Evolutionary conservation across 768 basidiomycete genomes (phyloP).

Genomic region (Naganishia vishniacii): DNA sequence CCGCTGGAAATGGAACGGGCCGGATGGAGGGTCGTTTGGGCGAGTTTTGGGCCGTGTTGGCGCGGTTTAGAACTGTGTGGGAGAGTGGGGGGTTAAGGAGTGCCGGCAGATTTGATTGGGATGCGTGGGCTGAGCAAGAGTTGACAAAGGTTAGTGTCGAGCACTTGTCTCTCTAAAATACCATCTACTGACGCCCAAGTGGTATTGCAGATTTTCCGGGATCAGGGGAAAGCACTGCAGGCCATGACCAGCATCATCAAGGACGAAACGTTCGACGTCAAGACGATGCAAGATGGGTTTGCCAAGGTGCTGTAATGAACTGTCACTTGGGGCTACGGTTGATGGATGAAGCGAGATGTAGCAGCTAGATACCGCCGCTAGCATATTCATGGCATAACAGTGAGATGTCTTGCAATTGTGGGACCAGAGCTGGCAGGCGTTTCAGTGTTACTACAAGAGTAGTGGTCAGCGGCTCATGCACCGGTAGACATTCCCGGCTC

Average conservation of each 20-base stretch:
- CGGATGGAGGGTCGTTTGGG: conserved; percentile 25
- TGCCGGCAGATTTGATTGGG: conserved; percentile 23
- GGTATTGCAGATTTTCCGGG: conserved; percentile 16
- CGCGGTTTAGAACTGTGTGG: conserved; percentile 19
- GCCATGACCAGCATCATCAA: conserved; percentile 17
- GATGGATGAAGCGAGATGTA: too few species aligned
- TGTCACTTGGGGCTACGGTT: too few species aligned
- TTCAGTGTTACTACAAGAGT: too few species aligned
- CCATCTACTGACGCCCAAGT: not conserved
- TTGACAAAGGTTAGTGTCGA: conserved; percentile 5
- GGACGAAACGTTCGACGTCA: conserved; percentile 25
- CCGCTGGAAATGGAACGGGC: conserved; percentile 22
- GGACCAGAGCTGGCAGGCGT: too few species aligned
- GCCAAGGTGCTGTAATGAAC: conserved; percentile 11
- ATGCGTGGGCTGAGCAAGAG: conserved; percentile 23
- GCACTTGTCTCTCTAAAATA: too few species aligned
- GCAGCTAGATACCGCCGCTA: too few species aligned
- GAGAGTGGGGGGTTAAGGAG: conserved; percentile 19
- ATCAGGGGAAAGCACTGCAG: conserved; percentile 23
- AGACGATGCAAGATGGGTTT: conserved; percentile 22
- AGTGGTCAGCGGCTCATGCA: too few species aligned
- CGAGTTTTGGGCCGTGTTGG: conserved; percentile 24
- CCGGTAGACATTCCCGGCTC: too few species aligned
- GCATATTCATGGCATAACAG: too few species aligned
- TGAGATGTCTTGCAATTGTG: too few species aligned